These are phyloP conservation scores for Lecanicillium sp. DNA, from an alignment of 2,329 filamentous ascomycete species.

Conservation along the genomic window DNA sequence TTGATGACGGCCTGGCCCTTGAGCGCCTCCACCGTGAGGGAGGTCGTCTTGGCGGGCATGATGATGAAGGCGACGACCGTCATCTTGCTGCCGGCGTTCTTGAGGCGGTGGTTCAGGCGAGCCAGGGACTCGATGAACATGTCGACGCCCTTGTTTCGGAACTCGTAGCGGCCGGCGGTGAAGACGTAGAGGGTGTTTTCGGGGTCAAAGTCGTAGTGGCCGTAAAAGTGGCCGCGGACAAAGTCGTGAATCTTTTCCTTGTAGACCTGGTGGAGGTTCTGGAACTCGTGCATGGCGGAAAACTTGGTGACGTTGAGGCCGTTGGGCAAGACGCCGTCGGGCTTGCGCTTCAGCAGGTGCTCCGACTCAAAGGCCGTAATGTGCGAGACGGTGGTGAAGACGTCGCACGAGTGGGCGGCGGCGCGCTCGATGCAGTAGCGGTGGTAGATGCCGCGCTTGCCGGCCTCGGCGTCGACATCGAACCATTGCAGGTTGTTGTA, in stretches of 20 bases:
- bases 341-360: slow-evolving; percentile 94
- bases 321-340: slow-evolving; percentile 92
- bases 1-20: slow-evolving; percentile 98
- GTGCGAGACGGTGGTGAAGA: slow-evolving; percentile 97
- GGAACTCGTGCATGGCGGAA: slow-evolving; percentile 96
- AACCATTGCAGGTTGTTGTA: slow-evolving; percentile 99
- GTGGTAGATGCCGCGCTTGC: slow-evolving; percentile 97
- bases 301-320: slow-evolving; percentile 96
- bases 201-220: slow-evolving; percentile 92
- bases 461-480: slow-evolving; percentile 91
- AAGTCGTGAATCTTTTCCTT: slow-evolving; percentile 99
- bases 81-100: slow-evolving; percentile 75
- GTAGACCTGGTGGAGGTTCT: slow-evolving; percentile 91
- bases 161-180: slow-evolving; percentile 94
- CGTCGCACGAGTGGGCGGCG: slow-evolving; percentile 83
- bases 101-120: slow-evolving; percentile 87
- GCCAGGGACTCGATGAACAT: slow-evolving; percentile 99
- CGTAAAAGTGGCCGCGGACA: slow-evolving; percentile 95
- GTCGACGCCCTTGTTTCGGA: slow-evolving; percentile 96
- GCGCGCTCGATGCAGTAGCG: slow-evolving; percentile 96
- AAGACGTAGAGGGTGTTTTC: slow-evolving; percentile 98
- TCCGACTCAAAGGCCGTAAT: slow-evolving; percentile 98
- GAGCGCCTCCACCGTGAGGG: slow-evolving; percentile 87
- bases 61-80: slow-evolving; percentile 98
- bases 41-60: slow-evolving; percentile 95